These are phyloP conservation scores for Phytophthora megakarya DNA, from an alignment of 352 stramenopile species.

Conservation along the genomic window DNA sequence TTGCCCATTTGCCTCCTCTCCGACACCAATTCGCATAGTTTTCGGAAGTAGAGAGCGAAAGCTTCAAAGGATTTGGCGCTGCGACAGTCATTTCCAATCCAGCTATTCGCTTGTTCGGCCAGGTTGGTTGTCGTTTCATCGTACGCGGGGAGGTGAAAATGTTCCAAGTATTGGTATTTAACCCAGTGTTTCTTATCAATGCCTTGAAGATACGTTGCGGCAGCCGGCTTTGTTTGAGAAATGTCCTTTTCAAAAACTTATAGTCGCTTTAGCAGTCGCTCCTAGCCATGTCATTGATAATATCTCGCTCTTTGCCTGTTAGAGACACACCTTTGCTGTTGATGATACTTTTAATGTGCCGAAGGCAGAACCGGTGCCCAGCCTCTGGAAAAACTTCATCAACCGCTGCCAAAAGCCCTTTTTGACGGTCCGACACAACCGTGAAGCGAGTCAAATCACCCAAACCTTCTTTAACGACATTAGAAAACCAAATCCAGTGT, in stretches of 20 bases:
- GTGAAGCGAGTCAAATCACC: too few relatives aligned
- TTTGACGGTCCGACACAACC: too few relatives aligned
- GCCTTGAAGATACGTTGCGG: constrained; percentile 7
- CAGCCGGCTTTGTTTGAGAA: background rate
- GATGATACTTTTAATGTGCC: background rate
- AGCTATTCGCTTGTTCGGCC: constrained; percentile 29
- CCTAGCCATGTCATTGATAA: background rate
- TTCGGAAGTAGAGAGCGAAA: constrained; percentile 17
- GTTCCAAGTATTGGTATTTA: constrained; percentile 25
- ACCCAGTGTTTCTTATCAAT: constrained; percentile 26
- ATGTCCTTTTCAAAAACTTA: background rate
- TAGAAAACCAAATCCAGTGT: too few relatives aligned
- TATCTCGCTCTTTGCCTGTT: background rate
- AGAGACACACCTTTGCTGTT: background rate
- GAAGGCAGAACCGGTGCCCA: too few relatives aligned
- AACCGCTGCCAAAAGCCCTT: too few relatives aligned
- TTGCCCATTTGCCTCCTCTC: too few relatives aligned
- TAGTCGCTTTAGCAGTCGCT: too few relatives aligned
- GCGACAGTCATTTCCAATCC: constrained; percentile 17
- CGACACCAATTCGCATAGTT: too few relatives aligned
- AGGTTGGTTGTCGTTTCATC: constrained; percentile 30
- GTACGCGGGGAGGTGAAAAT: constrained; percentile 21
- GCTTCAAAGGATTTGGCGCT: constrained; percentile 25
- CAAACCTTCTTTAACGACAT: too few relatives aligned
- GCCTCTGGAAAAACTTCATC: too few relatives aligned